Base-by-base conservation (phyloP, 2,329 filamentous ascomycete species). In the Talaromyces sp. region DNA sequence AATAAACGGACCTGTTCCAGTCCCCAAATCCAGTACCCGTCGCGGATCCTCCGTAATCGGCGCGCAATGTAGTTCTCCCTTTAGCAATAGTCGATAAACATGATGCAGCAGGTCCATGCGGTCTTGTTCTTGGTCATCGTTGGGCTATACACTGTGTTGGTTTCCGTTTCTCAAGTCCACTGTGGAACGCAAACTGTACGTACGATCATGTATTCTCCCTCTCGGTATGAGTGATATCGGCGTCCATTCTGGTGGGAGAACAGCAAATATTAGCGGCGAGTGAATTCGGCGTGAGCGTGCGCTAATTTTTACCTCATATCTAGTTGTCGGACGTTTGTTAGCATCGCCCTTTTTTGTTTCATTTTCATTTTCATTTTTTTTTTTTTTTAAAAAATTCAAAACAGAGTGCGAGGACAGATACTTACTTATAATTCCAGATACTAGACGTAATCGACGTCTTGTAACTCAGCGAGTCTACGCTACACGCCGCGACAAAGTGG, bases 21-120 rank as follows among this genome's bases (percentile, higher is more conserved):
- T 78, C 26, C 76, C 76, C 5, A 80, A 63, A 63, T 76, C 74
- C n/a, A 77, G 64, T 5, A 71, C 66, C 17, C 65, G 67, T 29
- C 64, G 63, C 0, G 66, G 58, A 6, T 67, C 64, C 6, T 66
- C 52, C 9, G 55, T 60, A 26, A 75, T 67, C 1, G 75, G 73
- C 8, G 72, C 68, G 13, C 67, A 63, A 46, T 65, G 66, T 11
- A 75, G 64, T 49, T 69, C 69, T 27, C 70, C 68, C 19, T 67
- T 67, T 31, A 74, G 58, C 0, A 67, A 64, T 27, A 75, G 67
- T 19, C 65, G 67, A 43, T 69, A 68, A 59, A 75, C 64, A 62
- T 75, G 67, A 57, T 76, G 73, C 56, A 71, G 67, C 51, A 75
- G 60, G 52, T 74, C 71, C 57, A 73, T 66, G 24, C 70, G 70